phyloP scores from a whole-genome alignment of 2,329 filamentous ascomycete genomes.

The Trichoderma brevicompactum region DNA sequence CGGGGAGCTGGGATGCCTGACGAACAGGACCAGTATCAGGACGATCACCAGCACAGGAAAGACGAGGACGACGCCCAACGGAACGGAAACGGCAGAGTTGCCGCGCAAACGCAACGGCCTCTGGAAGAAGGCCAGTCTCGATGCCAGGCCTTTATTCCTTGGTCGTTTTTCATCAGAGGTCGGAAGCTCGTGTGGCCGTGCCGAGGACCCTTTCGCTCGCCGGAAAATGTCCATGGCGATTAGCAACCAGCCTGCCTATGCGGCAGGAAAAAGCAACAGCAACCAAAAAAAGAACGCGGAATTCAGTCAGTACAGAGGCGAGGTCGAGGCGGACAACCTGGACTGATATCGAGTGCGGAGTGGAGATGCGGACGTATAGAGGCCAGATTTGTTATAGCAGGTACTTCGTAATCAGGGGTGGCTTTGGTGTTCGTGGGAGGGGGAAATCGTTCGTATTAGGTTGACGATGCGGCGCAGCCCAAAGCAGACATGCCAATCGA shows the following conservation, averaged over 20 bases:
- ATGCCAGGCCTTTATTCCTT: slow-evolving; percentile 48
- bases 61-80: slow-evolving; percentile 86
- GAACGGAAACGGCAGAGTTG: slow-evolving; percentile 91
- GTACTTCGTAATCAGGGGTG: slow-evolving; percentile 26
- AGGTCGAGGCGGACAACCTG: slow-evolving; percentile 2
- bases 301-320: background rate
- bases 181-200: slow-evolving; percentile 50
- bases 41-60: slow-evolving; percentile 92
- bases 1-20: slow-evolving; percentile 82
- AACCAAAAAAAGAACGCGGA: background rate
- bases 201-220: slow-evolving; percentile 56
- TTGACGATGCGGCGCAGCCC: background rate
- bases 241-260: slow-evolving; percentile 35
- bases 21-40: slow-evolving; percentile 86
- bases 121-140: slow-evolving; percentile 77
- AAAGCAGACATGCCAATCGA: slow-evolving; percentile 3
- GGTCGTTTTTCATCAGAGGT: slow-evolving; percentile 56
- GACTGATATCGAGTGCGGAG: slow-evolving; percentile 16
- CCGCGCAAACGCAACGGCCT: slow-evolving; percentile 85
- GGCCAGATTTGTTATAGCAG: slow-evolving; percentile 24
- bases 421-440: slow-evolving; percentile 15
- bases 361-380: slow-evolving; percentile 13
- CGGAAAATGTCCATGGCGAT: slow-evolving; percentile 61
- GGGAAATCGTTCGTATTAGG: background rate
- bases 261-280: slow-evolving; percentile 50